These are phyloP conservation scores for Sordariomycetes sp. DNA, from an alignment of 2,329 filamentous ascomycete genomes.

Conservation along the genomic window DNA sequence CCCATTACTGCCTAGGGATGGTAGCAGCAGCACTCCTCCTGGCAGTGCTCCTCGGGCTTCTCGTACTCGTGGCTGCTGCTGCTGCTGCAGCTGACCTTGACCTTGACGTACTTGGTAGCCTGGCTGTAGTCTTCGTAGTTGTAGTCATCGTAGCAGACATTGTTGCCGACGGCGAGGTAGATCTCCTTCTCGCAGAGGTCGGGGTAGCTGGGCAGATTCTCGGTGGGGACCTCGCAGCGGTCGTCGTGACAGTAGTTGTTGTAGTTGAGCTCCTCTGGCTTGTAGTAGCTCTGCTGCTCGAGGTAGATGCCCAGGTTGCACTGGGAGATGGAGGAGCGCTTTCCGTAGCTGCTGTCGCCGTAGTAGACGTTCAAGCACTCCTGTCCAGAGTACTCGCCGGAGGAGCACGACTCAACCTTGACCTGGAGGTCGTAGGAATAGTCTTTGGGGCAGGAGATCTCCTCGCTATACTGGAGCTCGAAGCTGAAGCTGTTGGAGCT, in stretches of 20 bases:
- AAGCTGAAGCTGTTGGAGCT: not conserved
- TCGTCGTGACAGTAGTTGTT: constrained; percentile 4
- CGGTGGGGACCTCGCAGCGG: constrained; percentile 3
- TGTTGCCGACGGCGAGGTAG: constrained; percentile 4
- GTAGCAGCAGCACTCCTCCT: constrained; percentile 3
- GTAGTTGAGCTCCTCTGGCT: constrained; percentile 4
- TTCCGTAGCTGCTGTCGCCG: not conserved
- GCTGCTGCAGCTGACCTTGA: not conserved
- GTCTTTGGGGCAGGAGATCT: constrained; percentile 1
- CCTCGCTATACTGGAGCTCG: not conserved
- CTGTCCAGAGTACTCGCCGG: not conserved
- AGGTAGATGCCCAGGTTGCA: constrained; percentile 4
- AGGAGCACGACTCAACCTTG: constrained; percentile 1
- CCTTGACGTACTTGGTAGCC: not conserved
- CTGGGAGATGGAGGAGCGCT: not conserved
- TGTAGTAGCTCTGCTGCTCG: not conserved
- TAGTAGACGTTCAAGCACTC: constrained; percentile 4
- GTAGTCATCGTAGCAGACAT: constrained; percentile 2
- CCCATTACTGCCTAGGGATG: no score
- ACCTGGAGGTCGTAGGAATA: constrained; percentile 2
- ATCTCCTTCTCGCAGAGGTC: constrained; percentile 2
- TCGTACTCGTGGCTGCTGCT: not conserved
- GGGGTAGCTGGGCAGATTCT: constrained; percentile 1
- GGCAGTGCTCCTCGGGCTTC: not conserved
- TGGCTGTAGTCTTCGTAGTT: constrained; percentile 1